A percentile compares a stretch with the other conserved stretches of the same genome.
Conservation (phyloP, 805 yeast species). For the Teunomyces kruisii region DNA sequence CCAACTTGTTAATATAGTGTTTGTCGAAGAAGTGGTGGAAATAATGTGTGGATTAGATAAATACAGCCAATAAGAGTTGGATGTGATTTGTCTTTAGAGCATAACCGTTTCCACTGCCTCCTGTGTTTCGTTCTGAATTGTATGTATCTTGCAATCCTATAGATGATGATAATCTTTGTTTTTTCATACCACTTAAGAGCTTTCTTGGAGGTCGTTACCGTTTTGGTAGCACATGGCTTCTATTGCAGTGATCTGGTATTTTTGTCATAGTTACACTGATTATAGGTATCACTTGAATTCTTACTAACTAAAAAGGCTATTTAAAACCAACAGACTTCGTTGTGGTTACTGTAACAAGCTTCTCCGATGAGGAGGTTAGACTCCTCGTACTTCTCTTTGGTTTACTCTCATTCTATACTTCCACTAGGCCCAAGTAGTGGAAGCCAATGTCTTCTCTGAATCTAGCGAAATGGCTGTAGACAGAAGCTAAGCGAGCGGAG, state of each 20-base stretch:
- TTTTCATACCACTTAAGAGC: slow-evolving; percentile 42
- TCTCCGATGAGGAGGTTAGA: too few relatives aligned
- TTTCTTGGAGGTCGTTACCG: slow-evolving; percentile 40
- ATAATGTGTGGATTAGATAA: not conserved
- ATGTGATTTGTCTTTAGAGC: not conserved
- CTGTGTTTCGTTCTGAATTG: not conserved
- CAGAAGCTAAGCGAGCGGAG: too few relatives aligned
- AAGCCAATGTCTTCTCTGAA: too few relatives aligned
- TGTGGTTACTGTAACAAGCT: too few relatives aligned
- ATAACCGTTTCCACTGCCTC: too few relatives aligned
- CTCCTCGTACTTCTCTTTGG: too few relatives aligned
- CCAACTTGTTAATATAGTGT: not conserved
- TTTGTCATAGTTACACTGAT: slow-evolving; percentile 90
- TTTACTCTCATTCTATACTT: too few relatives aligned
- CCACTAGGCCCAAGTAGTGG: too few relatives aligned
- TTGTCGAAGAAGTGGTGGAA: not conserved
- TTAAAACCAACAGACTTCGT: too few relatives aligned
- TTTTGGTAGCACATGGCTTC: slow-evolving; percentile 50
- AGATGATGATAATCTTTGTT: slow-evolving; percentile 36
- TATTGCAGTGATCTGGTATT: slow-evolving; percentile 62
- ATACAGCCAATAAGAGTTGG: slow-evolving; percentile 2
- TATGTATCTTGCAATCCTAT: slow-evolving; percentile 2
- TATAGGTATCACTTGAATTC: slow-evolving; percentile 1
- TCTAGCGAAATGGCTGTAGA: too few relatives aligned
- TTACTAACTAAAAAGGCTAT: slow-evolving; percentile 2